phyloP scores from a whole-genome alignment of 352 stramenopile species.

The Pythium utonaiense region DNA sequence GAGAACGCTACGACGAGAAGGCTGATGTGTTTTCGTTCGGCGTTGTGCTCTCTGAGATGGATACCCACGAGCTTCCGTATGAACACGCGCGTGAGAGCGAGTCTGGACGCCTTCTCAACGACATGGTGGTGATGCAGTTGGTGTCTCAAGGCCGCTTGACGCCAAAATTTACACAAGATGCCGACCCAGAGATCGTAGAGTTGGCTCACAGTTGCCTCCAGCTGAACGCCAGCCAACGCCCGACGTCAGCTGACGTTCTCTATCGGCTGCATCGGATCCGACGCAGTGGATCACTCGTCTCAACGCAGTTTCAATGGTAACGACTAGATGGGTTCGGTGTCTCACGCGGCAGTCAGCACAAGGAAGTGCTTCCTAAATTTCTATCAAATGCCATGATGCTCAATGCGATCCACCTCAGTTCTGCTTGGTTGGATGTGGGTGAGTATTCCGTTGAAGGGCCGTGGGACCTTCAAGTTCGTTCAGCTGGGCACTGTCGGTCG shows the following conservation, averaged over 20 bases:
- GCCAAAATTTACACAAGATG: constrained; percentile 30
- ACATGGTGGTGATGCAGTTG: constrained; percentile 26
- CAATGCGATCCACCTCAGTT: too few relatives aligned
- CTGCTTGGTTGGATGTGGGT: too few relatives aligned
- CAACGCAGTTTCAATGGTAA: neutral
- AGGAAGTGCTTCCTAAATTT: too few relatives aligned
- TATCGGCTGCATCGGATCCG: constrained; percentile 8
- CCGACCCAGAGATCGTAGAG: constrained; percentile 5
- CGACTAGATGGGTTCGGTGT: too few relatives aligned
- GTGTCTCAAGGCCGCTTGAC: constrained; percentile 27
- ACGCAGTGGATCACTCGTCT: constrained; percentile 3
- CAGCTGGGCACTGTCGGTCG: too few relatives aligned
- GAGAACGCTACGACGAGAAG: constrained; percentile 26
- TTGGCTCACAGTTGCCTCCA: constrained; percentile 5
- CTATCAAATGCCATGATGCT: too few relatives aligned
- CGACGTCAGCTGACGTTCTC: constrained; percentile 6
- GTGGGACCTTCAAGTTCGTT: too few relatives aligned
- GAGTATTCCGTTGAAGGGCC: too few relatives aligned
- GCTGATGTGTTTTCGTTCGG: constrained; percentile 87
- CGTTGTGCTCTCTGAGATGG: constrained; percentile 58
- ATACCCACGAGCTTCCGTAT: constrained; percentile 30
- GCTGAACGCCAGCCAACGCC: constrained; percentile 3
- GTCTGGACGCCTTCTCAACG: neutral
- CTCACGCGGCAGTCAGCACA: too few relatives aligned
- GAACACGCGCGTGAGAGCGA: constrained; percentile 12